Percentiles rank a stretch among this genome's conserved stretches.
phyloP scores from a whole-genome alignment of 345 rosid species.

The Eucalyptus tenuipes region DNA sequence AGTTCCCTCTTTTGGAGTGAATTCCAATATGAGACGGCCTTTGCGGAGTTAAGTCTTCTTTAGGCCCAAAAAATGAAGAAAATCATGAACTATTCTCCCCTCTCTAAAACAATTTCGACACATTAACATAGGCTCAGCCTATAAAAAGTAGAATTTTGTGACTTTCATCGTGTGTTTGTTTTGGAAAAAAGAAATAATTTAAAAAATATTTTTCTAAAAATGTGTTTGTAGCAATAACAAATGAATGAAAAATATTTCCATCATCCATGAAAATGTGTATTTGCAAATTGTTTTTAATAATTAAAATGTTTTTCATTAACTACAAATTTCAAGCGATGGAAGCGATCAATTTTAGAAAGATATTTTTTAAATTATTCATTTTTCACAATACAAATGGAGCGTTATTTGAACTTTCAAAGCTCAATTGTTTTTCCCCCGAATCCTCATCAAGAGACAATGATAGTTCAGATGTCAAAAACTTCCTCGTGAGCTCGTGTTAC shows the following conservation, averaged over 20 bases:
- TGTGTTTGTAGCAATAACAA: too few species aligned
- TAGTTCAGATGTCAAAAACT: neutral
- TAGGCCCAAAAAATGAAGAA: neutral
- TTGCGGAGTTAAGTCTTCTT: neutral
- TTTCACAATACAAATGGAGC: neutral
- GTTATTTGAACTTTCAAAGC: too few species aligned
- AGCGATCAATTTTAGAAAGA: neutral
- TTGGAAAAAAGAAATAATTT: too few species aligned
- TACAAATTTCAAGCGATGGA: neutral
- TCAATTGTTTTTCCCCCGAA: neutral
- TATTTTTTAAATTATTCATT: neutral
- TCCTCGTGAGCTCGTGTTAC: neutral
- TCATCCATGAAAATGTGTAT: accelerated
- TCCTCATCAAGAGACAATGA: neutral
- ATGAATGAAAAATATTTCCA: too few species aligned
- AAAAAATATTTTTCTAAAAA: too few species aligned
- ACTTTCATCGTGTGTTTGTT: neutral
- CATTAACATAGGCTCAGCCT: neutral
- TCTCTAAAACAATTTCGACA: neutral
- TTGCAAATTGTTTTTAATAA: neutral
- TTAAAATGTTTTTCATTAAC: neutral
- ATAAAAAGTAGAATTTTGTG: neutral
- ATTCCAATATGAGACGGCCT: neutral
- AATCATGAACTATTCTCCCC: neutral
- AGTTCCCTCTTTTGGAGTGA: neutral